Evolutionary conservation across 177 flowering plant genomes (phyloP), one percentile per base, ranked within the genome.

Genomic region (Vitis hybrid): DNA sequence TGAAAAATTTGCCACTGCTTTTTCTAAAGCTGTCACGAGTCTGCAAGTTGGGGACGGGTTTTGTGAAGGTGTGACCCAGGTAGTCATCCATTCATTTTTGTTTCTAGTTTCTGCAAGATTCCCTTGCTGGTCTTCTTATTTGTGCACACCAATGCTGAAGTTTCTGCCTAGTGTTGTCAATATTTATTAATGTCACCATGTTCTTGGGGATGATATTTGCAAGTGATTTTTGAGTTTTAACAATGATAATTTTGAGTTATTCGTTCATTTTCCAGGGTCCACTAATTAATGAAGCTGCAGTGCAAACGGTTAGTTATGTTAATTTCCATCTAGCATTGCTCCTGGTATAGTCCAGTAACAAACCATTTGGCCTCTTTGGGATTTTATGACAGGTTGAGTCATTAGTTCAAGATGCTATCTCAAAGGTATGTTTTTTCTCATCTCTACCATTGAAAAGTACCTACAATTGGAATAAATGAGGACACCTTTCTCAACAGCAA

Each of bases 21-120:
- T 93, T 74, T 72, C 89, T 56, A 75, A 74, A 66, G 98, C 97
- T 62, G 99, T 92, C 30, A 82, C 86, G 66, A 84, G 75, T 71
- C 69, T 96, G 75, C 83, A 96, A 81, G 99, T 96, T 80, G 99
- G 98, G 21, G 77, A 96, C 80, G 99, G 99, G 49, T 89, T 96
- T 72, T 68, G 64, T 49, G 99, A 93, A 72, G 95, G 97, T 60
- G 98, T 84, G 30, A 79, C 71, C 34, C 98, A 90, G 97, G 99
- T 93, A 83, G 67, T 56, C 30, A 30, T 30, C 32, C 32, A 40
- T 32, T 5, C 60, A 17, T 34, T 58, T 68, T 30, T 21, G 48
- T 65, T 45, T 56, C 34, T 40, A 2, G 4, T 34, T 48, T 49
- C 10, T 19, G 15, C 17, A 4, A 23, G 9, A n/a, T 15, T 67